phyloP scores from a whole-genome alignment of 208 protist species.

The Leishmania major region DNA sequence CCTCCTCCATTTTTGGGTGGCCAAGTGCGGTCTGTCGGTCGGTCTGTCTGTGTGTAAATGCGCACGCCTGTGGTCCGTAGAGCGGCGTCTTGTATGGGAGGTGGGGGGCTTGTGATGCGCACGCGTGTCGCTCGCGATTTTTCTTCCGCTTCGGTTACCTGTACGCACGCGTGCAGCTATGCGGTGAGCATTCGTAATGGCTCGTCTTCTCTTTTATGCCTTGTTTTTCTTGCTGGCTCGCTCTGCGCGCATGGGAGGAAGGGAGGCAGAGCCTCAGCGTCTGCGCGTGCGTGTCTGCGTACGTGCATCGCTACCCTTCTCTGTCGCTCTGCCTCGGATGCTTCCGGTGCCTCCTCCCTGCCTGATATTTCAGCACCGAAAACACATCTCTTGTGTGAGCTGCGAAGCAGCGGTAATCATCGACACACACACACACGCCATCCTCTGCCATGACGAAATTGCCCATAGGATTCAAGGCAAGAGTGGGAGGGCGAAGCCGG shows the following conservation, averaged over 20 bases:
- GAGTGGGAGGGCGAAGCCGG: neutral
- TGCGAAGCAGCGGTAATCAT: neutral
- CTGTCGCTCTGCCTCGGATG: neutral
- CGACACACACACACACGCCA: neutral
- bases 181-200: neutral
- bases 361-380: too few species aligned
- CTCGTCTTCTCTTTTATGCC: neutral
- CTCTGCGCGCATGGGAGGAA: neutral
- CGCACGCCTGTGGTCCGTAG: neutral
- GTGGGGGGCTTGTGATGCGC: neutral
- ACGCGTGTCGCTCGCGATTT: neutral
- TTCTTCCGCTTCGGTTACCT: neutral
- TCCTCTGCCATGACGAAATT: neutral
- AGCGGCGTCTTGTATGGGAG: neutral
- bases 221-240: neutral
- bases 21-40: neutral
- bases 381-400: neutral
- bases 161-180: neutral
- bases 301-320: neutral
- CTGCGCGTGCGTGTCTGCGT: neutral
- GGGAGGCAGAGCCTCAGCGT: too few species aligned
- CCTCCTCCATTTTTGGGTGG: neutral
- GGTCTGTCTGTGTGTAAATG: neutral
- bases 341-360: too few species aligned
- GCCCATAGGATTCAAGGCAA: neutral